These are phyloP conservation scores for Prunus padus DNA, from an alignment of 306 rosid genomes.

Conservation along the genomic window DNA sequence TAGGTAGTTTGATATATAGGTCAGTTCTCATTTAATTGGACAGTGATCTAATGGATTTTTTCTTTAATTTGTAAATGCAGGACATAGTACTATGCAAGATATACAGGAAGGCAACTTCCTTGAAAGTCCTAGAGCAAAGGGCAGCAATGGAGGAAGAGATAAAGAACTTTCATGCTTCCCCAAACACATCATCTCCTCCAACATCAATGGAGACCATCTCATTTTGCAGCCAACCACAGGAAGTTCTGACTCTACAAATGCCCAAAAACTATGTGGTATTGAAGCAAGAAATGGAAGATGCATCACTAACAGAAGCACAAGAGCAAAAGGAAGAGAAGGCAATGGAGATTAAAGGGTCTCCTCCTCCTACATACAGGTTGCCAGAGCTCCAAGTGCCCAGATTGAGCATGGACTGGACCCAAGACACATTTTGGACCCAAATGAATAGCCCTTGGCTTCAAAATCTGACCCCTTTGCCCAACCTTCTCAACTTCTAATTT, in stretches of 20 bases:
- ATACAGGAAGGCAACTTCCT: constrained; percentile 89
- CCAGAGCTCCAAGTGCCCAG: constrained; percentile 69
- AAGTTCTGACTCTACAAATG: constrained; percentile 24
- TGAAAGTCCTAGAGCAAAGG: constrained; percentile 90
- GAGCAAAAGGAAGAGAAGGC: constrained; percentile 1
- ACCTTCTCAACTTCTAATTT: constrained; percentile 56
- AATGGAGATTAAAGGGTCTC: constrained; percentile 29
- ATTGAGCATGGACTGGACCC: constrained; percentile 60
- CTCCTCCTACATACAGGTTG: constrained; percentile 37
- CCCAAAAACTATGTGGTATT: constrained; percentile 25
- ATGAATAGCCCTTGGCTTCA: constrained; percentile 84
- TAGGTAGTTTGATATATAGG: neutral
- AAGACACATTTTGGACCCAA: constrained; percentile 70
- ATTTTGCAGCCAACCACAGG: constrained; percentile 31
- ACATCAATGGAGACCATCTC: constrained; percentile 58
- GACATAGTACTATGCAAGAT: constrained; percentile 90
- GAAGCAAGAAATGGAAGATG: constrained; percentile 50
- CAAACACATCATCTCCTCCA: constrained; percentile 43
- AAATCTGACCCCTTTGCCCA: constrained; percentile 55
- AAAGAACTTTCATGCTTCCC: constrained; percentile 46
- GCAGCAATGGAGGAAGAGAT: constrained; percentile 75
- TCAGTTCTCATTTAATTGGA: neutral
- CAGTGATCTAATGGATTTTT: neutral
- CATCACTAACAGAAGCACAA: neutral
- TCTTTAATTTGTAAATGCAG: constrained; percentile 32